Conservation (phyloP, 331 rosid genomes). For the Prunus yedoensis region DNA sequence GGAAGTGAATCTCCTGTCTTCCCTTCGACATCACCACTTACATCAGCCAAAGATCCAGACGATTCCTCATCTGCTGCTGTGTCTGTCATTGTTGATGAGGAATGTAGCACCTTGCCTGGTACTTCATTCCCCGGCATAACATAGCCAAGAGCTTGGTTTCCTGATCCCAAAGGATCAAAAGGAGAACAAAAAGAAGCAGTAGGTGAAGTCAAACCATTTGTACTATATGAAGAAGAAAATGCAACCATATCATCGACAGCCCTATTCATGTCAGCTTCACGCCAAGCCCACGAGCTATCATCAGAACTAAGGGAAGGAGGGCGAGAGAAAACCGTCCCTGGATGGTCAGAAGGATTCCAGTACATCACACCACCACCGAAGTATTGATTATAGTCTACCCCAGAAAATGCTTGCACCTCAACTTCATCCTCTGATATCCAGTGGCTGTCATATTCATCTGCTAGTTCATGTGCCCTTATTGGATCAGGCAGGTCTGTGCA, state of each 20-base stretch:
- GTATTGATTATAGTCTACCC: conserved; percentile 82
- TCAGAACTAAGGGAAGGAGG: conserved; percentile 98
- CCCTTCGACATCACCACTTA: conserved; percentile 70
- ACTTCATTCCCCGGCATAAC: conserved; percentile 80
- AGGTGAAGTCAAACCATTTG: conserved; percentile 91
- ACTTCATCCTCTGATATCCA: conserved; percentile 95
- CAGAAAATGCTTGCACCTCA: conserved; percentile 91
- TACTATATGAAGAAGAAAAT: conserved; percentile 87
- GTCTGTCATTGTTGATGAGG: conserved; percentile 67
- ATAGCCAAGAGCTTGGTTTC: conserved; percentile 75
- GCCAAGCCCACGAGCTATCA: conserved; percentile 98
- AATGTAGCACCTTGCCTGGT: conserved; percentile 71
- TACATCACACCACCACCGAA: conserved; percentile 98
- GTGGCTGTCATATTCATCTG: conserved; percentile 84
- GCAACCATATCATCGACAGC: conserved; percentile 99
- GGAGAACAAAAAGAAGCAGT: conserved; percentile 90
- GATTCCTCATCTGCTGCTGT: conserved; percentile 58
- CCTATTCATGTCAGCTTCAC: conserved; percentile 93
- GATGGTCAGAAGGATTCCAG: conserved; percentile 89
- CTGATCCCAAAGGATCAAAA: conserved; percentile 77
- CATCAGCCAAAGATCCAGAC: conserved; percentile 60
- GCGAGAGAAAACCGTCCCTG: conserved; percentile 86
- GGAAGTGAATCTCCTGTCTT: conserved; percentile 66
- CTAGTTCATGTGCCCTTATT: conserved; percentile 54
- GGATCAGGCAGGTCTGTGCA: conserved; percentile 63